These are phyloP conservation scores for Phlebopus sp. DNA, from an alignment of 1,284 basidiomycete genomes.

Conservation along the genomic window DNA sequence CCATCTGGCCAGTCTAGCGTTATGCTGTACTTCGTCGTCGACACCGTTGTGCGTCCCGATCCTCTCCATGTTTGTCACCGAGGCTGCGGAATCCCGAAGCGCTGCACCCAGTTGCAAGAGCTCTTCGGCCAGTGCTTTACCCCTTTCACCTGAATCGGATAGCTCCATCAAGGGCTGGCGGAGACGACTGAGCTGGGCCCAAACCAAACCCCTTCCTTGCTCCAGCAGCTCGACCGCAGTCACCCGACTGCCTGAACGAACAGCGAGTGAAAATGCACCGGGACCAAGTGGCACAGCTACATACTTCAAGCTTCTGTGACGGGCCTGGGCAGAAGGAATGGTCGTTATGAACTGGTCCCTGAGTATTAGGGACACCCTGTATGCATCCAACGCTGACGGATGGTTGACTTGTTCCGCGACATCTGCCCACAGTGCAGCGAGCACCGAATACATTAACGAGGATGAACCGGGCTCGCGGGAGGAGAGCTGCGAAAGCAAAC, in stretches of 20 bases:
- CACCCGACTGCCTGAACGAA: constrained; percentile 3
- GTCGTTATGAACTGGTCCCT: background rate
- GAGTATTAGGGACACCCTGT: background rate
- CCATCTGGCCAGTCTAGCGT: background rate
- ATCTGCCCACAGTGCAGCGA: background rate
- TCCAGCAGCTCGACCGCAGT: constrained; percentile 1
- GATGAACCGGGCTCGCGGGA: background rate
- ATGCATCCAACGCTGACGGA: background rate
- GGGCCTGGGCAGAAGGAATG: background rate
- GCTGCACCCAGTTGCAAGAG: constrained; percentile 11
- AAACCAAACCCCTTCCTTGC: background rate
- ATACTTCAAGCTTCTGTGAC: background rate
- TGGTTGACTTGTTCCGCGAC: background rate
- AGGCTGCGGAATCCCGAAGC: constrained; percentile 7
- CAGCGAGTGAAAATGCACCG: background rate
- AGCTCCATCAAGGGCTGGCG: background rate
- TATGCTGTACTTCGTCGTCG: background rate
- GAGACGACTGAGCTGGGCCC: background rate
- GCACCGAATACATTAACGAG: background rate
- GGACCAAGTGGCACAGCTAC: constrained; percentile 1
- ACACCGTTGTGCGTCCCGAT: background rate
- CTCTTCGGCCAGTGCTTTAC: constrained; percentile 8
- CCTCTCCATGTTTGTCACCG: background rate
- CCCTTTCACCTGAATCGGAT: background rate
- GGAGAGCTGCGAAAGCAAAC: background rate